Evolutionary conservation across 306 rosid genomes (phyloP).

Genomic region (Fagus sylvatica): DNA sequence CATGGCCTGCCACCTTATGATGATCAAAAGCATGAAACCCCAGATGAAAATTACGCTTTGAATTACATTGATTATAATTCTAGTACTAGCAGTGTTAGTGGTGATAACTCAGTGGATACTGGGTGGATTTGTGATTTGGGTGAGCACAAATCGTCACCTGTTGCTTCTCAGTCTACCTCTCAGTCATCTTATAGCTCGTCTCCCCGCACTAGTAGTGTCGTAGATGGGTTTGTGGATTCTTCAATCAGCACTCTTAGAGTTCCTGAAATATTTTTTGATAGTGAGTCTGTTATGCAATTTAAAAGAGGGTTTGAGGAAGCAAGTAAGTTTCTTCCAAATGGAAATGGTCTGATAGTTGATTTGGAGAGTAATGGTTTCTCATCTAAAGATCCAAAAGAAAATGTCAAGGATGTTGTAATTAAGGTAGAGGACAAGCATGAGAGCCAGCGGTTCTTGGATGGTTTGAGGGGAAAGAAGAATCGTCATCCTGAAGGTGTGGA

Average conservation of each 20-base stretch:
- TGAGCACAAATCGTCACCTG: conserved; percentile 2
- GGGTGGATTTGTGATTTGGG: conserved; percentile 9
- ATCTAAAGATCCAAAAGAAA: conserved; percentile 23
- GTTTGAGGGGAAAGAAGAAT: conserved; percentile 36
- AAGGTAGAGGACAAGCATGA: conserved; percentile 18
- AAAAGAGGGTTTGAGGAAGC: conserved; percentile 41
- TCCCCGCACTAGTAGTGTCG: conserved; percentile 13
- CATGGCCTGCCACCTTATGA: conserved; percentile 2
- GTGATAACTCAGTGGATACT: conserved; percentile 3
- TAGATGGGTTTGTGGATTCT: conserved; percentile 33
- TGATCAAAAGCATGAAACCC: conserved; percentile 23
- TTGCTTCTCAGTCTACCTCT: conserved; percentile 24
- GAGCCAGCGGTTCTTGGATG: conserved; percentile 7
- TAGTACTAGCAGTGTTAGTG: conserved; percentile 9
- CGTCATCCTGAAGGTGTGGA: conserved; percentile 10
- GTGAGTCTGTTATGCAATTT: conserved; percentile 32
- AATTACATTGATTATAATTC: conserved; percentile 2
- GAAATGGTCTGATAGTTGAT: conserved; percentile 15
- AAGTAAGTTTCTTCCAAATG: conserved; percentile 38
- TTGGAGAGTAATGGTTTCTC: conserved; percentile 13
- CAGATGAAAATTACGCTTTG: conserved; percentile 2
- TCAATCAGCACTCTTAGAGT: conserved; percentile 33
- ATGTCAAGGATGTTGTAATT: conserved; percentile 15
- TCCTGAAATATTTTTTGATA: conserved; percentile 24
- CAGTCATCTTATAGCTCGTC: conserved; percentile 24